Evolutionary conservation across 768 basidiomycete species (phyloP), one percentile per base, ranked within the genome.

Genomic region (Amylocystis lapponica): DNA sequence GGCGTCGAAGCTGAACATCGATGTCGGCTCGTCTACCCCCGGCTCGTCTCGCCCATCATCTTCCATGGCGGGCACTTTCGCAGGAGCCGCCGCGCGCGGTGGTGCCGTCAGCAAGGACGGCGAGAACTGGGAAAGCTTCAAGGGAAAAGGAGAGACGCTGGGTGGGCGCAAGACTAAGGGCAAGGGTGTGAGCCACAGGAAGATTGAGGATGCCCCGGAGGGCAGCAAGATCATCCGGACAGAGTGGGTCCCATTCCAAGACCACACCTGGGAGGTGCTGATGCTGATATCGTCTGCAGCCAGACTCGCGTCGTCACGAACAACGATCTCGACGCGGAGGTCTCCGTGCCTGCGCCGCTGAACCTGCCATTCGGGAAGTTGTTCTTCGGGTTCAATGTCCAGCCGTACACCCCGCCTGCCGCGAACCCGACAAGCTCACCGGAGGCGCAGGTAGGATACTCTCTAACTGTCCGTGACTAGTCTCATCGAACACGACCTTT

Each of bases 1-100:
- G 95, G 93, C 93, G 3, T 86, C 86, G 23, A 98, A 97, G 66
- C 77, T 98, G 42, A 92, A 92, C 64, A 97, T 99, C 43, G 93
- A 99, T 61, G 66, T 91, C 23, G 80, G 84, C 57, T 86, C 86
- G 2, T 80, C 84, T 13, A 91, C 89, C 3, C 91, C 90, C 3
- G 87, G 86, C 13, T 90, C 86, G 0, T 89, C 86, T 17, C 71
- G 92, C 31, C 88, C 92, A 7, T 79, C 76, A 0, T 89, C 86
- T 3, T 76, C 86, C 3, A 59, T 89, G 48, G 74, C 76, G 41
- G 85, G 83, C 20, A 82, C 77, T 13, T 84, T 86, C 50, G 69
- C 76, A 2, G 77, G 74, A 4, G 58, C 75, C 0, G 65, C 61
- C 20, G 66, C 78, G 19, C 71, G 76, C 10, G 53, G 66, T 16